Evolutionary conservation across 176 grass and related monocot genomes (phyloP).

Genomic region (Leersia perrieri): DNA sequence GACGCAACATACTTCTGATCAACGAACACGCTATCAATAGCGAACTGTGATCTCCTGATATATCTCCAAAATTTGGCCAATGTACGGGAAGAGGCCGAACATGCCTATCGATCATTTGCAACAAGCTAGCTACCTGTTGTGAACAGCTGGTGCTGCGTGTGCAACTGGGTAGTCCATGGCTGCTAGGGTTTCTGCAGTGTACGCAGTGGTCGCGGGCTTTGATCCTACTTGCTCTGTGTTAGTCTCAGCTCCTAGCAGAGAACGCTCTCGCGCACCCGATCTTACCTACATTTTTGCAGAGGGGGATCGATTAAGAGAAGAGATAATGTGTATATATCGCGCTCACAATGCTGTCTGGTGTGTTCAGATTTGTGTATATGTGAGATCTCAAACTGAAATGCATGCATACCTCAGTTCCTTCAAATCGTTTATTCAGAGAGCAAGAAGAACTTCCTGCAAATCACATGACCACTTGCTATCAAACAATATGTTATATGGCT

Average conservation of each 20-base stretch:
- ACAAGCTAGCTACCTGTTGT: slow-evolving; percentile 39
- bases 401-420: slow-evolving; percentile 28
- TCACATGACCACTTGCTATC: slow-evolving; percentile 17
- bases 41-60: neutral
- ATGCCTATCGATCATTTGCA: neutral
- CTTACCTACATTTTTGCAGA: slow-evolving; percentile 26
- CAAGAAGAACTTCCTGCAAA: slow-evolving; percentile 42
- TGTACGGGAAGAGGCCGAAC: neutral
- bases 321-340: neutral
- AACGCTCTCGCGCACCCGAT: neutral
- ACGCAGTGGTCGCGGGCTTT: neutral
- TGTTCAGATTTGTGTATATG: neutral
- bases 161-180: slow-evolving; percentile 54
- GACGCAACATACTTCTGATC: neutral
- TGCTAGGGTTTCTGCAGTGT: slow-evolving; percentile 39
- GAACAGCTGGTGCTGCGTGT: slow-evolving; percentile 42
- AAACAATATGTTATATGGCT: neutral
- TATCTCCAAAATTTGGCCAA: neutral
- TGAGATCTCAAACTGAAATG: neutral
- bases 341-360: neutral
- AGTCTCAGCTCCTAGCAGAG: slow-evolving; percentile 15
- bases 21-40: neutral
- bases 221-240: slow-evolving; percentile 27
- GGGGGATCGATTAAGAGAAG: neutral
- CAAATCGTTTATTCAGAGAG: neutral